Percentiles rank a stretch among this genome's conserved stretches.
Conservation (phyloP, 495 filamentous ascomycete species). For the Daldinia loculata region DNA sequence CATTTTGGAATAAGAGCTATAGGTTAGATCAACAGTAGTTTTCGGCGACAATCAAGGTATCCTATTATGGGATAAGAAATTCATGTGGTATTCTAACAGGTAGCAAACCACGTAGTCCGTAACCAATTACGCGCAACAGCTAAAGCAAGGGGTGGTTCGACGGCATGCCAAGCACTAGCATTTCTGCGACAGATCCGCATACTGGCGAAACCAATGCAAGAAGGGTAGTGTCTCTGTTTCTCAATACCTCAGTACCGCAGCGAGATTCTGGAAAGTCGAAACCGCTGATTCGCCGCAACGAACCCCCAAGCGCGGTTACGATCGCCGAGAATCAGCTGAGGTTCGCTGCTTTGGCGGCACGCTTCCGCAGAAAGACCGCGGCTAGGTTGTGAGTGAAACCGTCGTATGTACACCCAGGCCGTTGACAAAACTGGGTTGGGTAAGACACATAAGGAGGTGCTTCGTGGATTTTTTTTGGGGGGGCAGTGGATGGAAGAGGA, state of each 20-base stretch:
- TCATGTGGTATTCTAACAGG: constrained; percentile 1
- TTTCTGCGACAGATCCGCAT: constrained; percentile 41
- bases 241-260: background rate
- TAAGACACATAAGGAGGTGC: background rate
- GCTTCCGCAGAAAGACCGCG: constrained; percentile 22
- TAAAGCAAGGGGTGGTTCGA: constrained; percentile 20
- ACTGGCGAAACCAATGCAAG: constrained; percentile 40
- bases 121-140: constrained; percentile 22
- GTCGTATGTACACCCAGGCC: constrained; percentile 22
- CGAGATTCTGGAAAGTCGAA: constrained; percentile 15
- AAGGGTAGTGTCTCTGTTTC: constrained; percentile 13
- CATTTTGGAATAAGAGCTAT: background rate
- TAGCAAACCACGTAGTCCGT: constrained; percentile 13
- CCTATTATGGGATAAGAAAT: background rate
- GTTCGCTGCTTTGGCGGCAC: constrained; percentile 11
- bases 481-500: background rate
- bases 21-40: background rate
- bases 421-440: constrained; percentile 4
- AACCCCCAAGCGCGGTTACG: constrained; percentile 35
- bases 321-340: constrained; percentile 42
- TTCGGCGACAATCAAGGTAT: background rate
- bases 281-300: constrained; percentile 29
- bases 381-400: constrained; percentile 26
- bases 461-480: background rate
- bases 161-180: constrained; percentile 31